Percentiles rank a stretch among this genome's conserved stretches.
phyloP scores from a whole-genome alignment of 176 grass and related monocot species.

The Carex kokanica region DNA sequence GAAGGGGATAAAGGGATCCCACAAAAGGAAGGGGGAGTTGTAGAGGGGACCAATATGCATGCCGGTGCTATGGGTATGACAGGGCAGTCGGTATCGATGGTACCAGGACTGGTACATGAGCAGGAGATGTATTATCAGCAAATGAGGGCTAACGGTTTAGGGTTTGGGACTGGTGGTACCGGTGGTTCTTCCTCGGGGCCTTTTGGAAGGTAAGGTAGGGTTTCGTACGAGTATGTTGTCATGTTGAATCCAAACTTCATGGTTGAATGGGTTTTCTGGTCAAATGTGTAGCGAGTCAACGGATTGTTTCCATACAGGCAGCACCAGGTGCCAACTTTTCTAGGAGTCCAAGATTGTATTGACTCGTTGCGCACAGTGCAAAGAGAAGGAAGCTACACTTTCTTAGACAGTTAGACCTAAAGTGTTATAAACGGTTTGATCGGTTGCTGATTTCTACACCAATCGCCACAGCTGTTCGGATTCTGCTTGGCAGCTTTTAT shows the following conservation, averaged over 20 bases:
- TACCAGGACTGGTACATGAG: conserved; percentile 48
- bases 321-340: neutral
- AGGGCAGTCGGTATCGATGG: conserved; percentile 12
- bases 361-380: neutral
- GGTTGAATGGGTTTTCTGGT: neutral
- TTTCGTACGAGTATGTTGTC: conserved; percentile 22
- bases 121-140: conserved; percentile 50
- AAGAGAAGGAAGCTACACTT: neutral
- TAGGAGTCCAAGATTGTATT: neutral
- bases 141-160: conserved; percentile 40
- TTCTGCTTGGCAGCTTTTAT: neutral
- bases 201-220: conserved; percentile 46
- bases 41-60: conserved; percentile 39
- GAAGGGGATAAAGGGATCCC: conserved; percentile 63
- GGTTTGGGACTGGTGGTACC: conserved; percentile 27
- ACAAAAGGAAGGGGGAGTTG: conserved; percentile 30
- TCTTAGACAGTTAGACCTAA: neutral
- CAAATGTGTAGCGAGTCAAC: conserved; percentile 20
- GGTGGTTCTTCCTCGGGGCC: conserved; percentile 43
- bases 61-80: neutral
- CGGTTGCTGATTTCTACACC: neutral
- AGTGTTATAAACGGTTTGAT: neutral
- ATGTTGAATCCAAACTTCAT: neutral
- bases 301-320: neutral
- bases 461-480: neutral